phyloP scores from a whole-genome alignment of 306 rosid species.

The Delonix regia region DNA sequence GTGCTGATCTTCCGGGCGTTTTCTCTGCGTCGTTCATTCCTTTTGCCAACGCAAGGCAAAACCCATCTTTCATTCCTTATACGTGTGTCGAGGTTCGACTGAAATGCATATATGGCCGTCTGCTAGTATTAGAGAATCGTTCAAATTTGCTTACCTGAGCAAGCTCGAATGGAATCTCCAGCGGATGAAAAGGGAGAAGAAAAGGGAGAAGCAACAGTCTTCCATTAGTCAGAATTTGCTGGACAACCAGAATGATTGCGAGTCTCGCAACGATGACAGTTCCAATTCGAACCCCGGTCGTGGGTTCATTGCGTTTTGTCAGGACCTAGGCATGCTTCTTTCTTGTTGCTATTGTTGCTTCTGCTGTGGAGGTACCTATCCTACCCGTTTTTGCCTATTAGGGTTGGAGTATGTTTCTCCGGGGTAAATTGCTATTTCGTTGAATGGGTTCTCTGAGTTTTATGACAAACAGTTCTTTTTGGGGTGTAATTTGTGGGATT shows the following conservation, averaged over 20 bases:
- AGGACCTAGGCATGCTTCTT: slow-evolving; percentile 37
- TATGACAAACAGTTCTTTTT: neutral
- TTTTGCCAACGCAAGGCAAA: neutral
- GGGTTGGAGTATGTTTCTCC: neutral
- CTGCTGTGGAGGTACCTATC: slow-evolving; percentile 51
- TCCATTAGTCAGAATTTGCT: slow-evolving; percentile 35
- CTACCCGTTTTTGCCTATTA: neutral
- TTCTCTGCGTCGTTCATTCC: neutral
- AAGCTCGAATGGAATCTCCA: slow-evolving; percentile 49
- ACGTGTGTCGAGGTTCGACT: neutral
- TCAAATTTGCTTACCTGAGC: slow-evolving; percentile 44
- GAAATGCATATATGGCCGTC: slow-evolving; percentile 59
- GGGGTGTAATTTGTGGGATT: neutral
- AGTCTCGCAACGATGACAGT: neutral
- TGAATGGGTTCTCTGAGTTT: slow-evolving; percentile 26
- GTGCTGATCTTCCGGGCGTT: no score
- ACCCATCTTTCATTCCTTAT: neutral
- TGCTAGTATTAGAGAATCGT: slow-evolving; percentile 44
- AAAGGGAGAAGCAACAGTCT: slow-evolving; percentile 11
- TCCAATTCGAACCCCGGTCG: slow-evolving; percentile 17
- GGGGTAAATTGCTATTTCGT: neutral
- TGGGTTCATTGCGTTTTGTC: slow-evolving; percentile 21
- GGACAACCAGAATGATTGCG: neutral
- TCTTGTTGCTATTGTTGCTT: slow-evolving; percentile 60
- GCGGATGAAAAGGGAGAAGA: slow-evolving; percentile 39